phyloP scores from a whole-genome alignment of 352 stramenopile genomes.

The Globisporangium perplexum region DNA sequence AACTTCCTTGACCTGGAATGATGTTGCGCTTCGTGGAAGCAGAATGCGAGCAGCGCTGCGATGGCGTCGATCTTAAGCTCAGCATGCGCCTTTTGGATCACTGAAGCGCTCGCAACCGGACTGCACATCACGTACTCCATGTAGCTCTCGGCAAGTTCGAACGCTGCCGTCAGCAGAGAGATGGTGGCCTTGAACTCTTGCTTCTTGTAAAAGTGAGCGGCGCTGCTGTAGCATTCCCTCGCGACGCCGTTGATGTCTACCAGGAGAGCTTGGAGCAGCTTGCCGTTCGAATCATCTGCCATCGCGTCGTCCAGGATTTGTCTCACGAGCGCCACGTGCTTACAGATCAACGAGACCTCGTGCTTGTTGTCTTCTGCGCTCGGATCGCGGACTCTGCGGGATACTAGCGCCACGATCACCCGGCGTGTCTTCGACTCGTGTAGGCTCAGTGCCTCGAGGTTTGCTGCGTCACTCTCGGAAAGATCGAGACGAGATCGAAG shows the following conservation, averaged over 20 bases:
- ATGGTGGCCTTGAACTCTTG: slow-evolving; percentile 33
- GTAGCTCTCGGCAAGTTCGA: slow-evolving; percentile 48
- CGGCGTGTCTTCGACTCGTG: slow-evolving; percentile 40
- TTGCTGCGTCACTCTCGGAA: slow-evolving; percentile 10
- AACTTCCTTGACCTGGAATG: slow-evolving; percentile 25
- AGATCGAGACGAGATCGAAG: neutral
- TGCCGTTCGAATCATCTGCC: slow-evolving; percentile 15
- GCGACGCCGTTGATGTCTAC: slow-evolving; percentile 54
- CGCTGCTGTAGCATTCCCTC: slow-evolving; percentile 56
- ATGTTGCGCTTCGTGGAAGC: slow-evolving; percentile 36
- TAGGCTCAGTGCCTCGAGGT: slow-evolving; percentile 24
- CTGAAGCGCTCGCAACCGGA: slow-evolving; percentile 14
- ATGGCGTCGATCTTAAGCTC: slow-evolving; percentile 59
- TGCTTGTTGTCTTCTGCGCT: neutral
- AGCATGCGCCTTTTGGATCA: slow-evolving; percentile 30
- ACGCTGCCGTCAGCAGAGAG: slow-evolving; percentile 31
- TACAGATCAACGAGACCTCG: slow-evolving; percentile 15
- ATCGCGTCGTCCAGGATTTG: slow-evolving; percentile 37
- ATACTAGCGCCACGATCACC: slow-evolving; percentile 29
- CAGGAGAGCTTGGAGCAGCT: slow-evolving; percentile 32
- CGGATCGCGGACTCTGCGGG: slow-evolving; percentile 6
- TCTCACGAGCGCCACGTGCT: slow-evolving; percentile 23
- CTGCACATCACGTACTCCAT: slow-evolving; percentile 64
- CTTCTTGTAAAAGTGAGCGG: slow-evolving; percentile 41
- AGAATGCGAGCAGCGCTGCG: slow-evolving; percentile 49